phyloP scores from a whole-genome alignment of 176 grass and related monocot genomes.

The Musa itinerans region DNA sequence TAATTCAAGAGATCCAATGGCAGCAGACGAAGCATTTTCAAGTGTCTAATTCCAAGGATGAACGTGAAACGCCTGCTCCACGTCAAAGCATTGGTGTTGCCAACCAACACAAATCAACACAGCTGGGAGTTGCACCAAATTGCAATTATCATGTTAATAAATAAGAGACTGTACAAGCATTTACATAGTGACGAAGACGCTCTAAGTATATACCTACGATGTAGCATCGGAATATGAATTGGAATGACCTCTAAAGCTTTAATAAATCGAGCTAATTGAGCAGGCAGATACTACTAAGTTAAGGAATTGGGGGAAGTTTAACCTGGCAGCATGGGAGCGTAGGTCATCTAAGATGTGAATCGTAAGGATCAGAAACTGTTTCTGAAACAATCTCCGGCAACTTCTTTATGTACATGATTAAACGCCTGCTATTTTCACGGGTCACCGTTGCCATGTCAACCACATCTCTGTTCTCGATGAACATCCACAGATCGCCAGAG shows the following conservation, averaged over 20 bases:
- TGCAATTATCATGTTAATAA: neutral
- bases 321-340: neutral
- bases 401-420: conserved; percentile 79
- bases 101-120: neutral
- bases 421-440: conserved; percentile 49
- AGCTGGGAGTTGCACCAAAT: neutral
- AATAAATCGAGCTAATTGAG: neutral
- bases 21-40: too few relatives aligned
- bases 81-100: too few relatives aligned
- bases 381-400: conserved; percentile 57
- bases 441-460: conserved; percentile 50
- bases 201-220: neutral
- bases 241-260: neutral
- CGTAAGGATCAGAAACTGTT: conserved; percentile 44
- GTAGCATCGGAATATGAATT: neutral
- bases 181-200: conserved; percentile 1
- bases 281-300: neutral
- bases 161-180: neutral
- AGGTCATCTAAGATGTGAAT: conserved; percentile 53
- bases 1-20: too few relatives aligned
- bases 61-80: too few relatives aligned
- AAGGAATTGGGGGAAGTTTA: neutral
- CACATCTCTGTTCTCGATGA: conserved; percentile 41
- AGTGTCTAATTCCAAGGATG: too few relatives aligned
- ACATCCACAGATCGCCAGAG: conserved; percentile 54